Conservation (phyloP, 2,329 filamentous ascomycete species). For the Blumeria graminis region DNA sequence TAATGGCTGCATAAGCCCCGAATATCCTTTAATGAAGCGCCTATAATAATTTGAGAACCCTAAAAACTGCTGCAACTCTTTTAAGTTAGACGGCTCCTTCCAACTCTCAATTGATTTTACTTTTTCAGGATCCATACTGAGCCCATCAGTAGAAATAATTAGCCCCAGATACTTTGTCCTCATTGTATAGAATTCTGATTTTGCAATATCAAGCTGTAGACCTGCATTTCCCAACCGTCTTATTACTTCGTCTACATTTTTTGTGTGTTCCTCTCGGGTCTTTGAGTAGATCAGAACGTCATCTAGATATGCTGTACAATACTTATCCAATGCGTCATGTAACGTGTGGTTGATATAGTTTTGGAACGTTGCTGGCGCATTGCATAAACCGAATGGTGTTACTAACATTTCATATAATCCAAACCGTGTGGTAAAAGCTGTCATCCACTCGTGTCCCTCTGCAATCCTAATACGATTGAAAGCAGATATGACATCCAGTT, state of each 20-base stretch:
- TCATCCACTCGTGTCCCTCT: slow-evolving; percentile 7
- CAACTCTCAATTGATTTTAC: neutral
- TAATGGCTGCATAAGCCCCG: neutral
- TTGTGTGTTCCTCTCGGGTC: too few relatives aligned
- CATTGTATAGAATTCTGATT: neutral
- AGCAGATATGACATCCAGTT: slow-evolving; percentile 3
- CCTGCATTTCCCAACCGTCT: neutral
- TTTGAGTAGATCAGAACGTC: too few relatives aligned
- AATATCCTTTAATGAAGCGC: neutral
- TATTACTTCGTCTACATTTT: neutral
- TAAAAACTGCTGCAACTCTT: neutral
- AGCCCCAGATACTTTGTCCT: neutral
- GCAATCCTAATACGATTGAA: slow-evolving; percentile 5
- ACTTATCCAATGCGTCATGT: neutral
- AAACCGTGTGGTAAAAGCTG: slow-evolving; percentile 3
- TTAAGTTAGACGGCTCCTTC: neutral
- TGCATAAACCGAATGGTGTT: neutral
- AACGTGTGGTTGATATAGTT: neutral
- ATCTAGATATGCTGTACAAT: too few relatives aligned
- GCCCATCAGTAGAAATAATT: neutral
- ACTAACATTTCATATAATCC: slow-evolving; percentile 1
- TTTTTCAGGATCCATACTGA: neutral
- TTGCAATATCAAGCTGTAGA: neutral
- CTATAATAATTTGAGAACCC: neutral
- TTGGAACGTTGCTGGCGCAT: neutral